Evolutionary conservation across 1,139 yeast genomes (phyloP).

Genomic region (Pneumocystis murina): DNA sequence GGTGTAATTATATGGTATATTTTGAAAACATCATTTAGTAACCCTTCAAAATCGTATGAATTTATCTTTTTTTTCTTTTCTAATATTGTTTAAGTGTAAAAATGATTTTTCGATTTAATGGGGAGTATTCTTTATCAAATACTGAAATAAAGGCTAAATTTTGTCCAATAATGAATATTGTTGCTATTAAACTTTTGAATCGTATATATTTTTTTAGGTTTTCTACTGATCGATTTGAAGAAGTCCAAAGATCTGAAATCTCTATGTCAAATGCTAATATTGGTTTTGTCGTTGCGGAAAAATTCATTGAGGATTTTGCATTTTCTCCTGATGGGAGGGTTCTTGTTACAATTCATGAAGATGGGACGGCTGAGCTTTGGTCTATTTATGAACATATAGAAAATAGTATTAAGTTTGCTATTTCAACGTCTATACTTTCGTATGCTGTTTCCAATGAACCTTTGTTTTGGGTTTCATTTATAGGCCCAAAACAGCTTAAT

Average conservation of each 20-base stretch:
- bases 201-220: neutral
- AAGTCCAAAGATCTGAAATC: neutral
- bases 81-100: neutral
- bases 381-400: neutral
- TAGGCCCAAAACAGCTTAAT: neutral
- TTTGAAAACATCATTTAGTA: neutral
- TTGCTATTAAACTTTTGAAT: neutral
- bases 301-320: neutral
- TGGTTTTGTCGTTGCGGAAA: neutral
- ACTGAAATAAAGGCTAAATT: neutral
- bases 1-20: neutral
- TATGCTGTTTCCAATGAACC: neutral
- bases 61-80: neutral
- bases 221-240: neutral
- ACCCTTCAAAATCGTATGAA: neutral
- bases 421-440: neutral
- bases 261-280: neutral
- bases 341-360: neutral
- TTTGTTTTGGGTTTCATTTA: neutral
- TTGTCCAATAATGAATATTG: neutral
- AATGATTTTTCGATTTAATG: neutral
- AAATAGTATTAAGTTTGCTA: neutral
- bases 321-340: neutral
- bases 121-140: neutral
- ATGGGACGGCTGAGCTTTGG: neutral